Evolutionary conservation across 2,329 filamentous ascomycete genomes (phyloP), one percentile per base, ranked within the genome.

Genomic region (Helotiales sp.): DNA sequence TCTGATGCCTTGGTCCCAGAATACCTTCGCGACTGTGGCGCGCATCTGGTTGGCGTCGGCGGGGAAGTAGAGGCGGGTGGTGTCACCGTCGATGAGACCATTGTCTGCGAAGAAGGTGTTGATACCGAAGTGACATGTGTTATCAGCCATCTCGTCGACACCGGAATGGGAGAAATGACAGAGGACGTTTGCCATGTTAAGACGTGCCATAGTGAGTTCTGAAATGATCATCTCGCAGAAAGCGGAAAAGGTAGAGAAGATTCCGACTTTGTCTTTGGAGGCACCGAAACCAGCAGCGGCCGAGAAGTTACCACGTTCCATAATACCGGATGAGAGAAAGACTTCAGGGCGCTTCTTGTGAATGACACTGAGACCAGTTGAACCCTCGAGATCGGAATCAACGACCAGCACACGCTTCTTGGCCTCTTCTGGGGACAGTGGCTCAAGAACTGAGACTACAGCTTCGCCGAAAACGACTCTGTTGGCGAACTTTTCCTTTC

Each of bases 61-160:
- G 1, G 79, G 79, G 75, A 80, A 80, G 69, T 80, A 80, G 1
- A 80, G 68, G 1, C 75, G 66, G 1, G 78, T 80, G 26, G 47
- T 73, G 64, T 75, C 76, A 24, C 76, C 75, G 63, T 80, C 79
- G 71, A 79, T 77, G 7, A 80, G 70, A 0, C 78, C 79, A 57
- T 80, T 80, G 34, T 80, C 79, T 4, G 79, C 78, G 64, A 80
- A 80, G 74, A 80, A 79, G 45, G 78, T 76, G 73, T 80, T 80
- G 66, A 80, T 69, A 5, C 79, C 79, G 64, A 80, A 80, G 70
- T 80, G 79, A 72, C 79, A 80, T 1, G 79, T 80, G 68, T 80
- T 80, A 64, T 80, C 79, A 15, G 79, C 79, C 73, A 80, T 80
- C 67, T 80, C 79, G 47, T 80, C 78, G 1, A 80, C 77, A 37